Conservation (phyloP, 352 stramenopile genomes). For the Phytophthora boehmeriae region DNA sequence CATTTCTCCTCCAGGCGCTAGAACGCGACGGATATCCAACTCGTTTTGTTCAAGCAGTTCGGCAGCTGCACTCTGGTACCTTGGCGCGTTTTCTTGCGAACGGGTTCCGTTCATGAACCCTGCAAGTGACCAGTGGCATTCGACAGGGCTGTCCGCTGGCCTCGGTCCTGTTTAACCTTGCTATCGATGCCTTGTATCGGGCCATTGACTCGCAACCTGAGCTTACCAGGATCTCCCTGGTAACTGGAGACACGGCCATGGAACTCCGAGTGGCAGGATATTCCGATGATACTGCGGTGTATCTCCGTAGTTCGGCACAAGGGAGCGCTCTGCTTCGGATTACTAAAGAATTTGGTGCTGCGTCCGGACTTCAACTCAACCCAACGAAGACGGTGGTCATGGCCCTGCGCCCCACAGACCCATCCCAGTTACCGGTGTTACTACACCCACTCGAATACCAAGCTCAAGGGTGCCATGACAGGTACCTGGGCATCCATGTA, state of each 20-base stretch:
- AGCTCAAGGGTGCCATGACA: too few relatives aligned
- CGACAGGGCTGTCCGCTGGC: constrained; percentile 6
- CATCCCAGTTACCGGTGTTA: too few relatives aligned
- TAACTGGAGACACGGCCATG: too few relatives aligned
- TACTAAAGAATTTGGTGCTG: too few relatives aligned
- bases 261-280: constrained; percentile 5
- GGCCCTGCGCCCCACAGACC: too few relatives aligned
- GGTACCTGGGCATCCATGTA: not conserved
- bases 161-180: constrained; percentile 6
- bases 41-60: not conserved
- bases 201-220: not conserved
- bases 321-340: too few relatives aligned
- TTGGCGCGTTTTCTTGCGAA: constrained; percentile 3
- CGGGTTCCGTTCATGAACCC: not conserved
- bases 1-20: not conserved
- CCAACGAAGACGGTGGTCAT: too few relatives aligned
- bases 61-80: not conserved
- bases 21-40: constrained; percentile 6
- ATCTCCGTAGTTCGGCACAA: too few relatives aligned
- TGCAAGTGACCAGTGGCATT: not conserved
- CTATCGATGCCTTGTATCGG: constrained; percentile 1
- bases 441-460: too few relatives aligned
- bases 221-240: not conserved
- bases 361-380: too few relatives aligned
- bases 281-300: constrained; percentile 11